These are phyloP conservation scores for Diversispora epigaea DNA, from an alignment of 192 early-diverging fungal genomes.

Conservation along the genomic window DNA sequence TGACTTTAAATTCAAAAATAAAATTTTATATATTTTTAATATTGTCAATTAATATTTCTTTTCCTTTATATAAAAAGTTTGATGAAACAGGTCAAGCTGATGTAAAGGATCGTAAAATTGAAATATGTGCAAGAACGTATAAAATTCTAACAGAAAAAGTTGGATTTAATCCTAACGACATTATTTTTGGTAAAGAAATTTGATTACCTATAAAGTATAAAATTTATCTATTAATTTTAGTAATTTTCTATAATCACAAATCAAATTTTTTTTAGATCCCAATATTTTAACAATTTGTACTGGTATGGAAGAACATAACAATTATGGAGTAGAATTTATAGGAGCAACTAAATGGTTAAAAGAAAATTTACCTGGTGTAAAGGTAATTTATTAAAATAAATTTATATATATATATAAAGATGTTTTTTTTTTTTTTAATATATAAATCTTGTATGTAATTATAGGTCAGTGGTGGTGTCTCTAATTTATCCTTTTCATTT, in stretches of 20 bases:
- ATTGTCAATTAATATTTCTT: neutral
- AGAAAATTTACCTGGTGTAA: slow-evolving; percentile 78
- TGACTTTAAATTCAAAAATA: neutral
- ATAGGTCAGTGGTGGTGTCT: slow-evolving; percentile 89
- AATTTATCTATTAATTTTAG: neutral
- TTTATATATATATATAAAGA: neutral
- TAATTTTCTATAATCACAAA: slow-evolving; percentile 22
- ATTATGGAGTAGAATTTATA: slow-evolving; percentile 94
- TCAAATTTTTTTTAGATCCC: slow-evolving; percentile 68
- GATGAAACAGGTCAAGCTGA: slow-evolving; percentile 94
- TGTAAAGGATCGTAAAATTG: slow-evolving; percentile 78
- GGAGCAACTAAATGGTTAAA: slow-evolving; percentile 76
- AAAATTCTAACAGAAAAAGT: slow-evolving; percentile 80
- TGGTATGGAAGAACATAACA: slow-evolving; percentile 97
- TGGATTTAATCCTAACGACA: slow-evolving; percentile 83
- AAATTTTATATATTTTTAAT: neutral
- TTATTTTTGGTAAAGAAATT: slow-evolving; percentile 59
- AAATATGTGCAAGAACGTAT: slow-evolving; percentile 89
- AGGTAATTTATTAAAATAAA: slow-evolving; percentile 82
- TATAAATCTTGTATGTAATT: slow-evolving; percentile 92
- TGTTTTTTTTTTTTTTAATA: slow-evolving; percentile 67
- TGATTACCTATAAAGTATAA: neutral
- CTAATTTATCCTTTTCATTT: slow-evolving; percentile 97
- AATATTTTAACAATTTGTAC: slow-evolving; percentile 97
- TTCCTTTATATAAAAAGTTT: slow-evolving; percentile 54